These are phyloP conservation scores for Piromyces sp. DNA, from an alignment of 192 early-diverging fungal genomes.

Conservation along the genomic window DNA sequence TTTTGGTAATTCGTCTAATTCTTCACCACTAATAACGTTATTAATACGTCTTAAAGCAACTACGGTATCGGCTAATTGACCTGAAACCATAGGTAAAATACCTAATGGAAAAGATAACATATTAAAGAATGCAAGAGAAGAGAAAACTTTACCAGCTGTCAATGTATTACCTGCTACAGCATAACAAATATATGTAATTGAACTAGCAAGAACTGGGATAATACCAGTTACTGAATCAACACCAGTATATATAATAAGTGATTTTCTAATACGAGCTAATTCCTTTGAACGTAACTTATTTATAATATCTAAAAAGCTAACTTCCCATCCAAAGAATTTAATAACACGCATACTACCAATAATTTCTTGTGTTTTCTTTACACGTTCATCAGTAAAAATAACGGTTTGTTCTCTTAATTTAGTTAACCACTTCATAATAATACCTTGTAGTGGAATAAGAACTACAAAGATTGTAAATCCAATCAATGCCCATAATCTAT, in stretches of 20 bases:
- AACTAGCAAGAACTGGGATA: background rate
- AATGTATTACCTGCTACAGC: background rate
- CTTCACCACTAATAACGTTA: slow-evolving; percentile 33
- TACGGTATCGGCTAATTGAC: slow-evolving; percentile 19
- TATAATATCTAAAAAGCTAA: background rate
- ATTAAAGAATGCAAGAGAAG: slow-evolving; percentile 23
- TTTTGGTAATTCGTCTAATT: slow-evolving; percentile 30
- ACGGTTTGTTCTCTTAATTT: slow-evolving; percentile 21
- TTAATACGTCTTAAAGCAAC: slow-evolving; percentile 27
- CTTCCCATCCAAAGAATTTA: slow-evolving; percentile 60
- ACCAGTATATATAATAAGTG: background rate
- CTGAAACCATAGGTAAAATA: slow-evolving; percentile 11
- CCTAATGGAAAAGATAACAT: slow-evolving; percentile 23
- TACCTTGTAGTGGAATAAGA: slow-evolving; percentile 15
- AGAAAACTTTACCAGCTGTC: slow-evolving; percentile 10
- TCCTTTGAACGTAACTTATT: background rate
- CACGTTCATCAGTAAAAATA: slow-evolving; percentile 51
- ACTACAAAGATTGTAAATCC: slow-evolving; percentile 23
- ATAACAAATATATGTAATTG: background rate
- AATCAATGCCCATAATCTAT: slow-evolving; percentile 8
- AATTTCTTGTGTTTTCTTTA: slow-evolving; percentile 51
- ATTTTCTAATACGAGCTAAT: background rate
- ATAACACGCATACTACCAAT: slow-evolving; percentile 54
- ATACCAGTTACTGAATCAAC: background rate
- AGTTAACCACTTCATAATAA: slow-evolving; percentile 14